phyloP scores from a whole-genome alignment of 1,284 basidiomycete species.

The Cutaneotrichosporon dermatis region DNA sequence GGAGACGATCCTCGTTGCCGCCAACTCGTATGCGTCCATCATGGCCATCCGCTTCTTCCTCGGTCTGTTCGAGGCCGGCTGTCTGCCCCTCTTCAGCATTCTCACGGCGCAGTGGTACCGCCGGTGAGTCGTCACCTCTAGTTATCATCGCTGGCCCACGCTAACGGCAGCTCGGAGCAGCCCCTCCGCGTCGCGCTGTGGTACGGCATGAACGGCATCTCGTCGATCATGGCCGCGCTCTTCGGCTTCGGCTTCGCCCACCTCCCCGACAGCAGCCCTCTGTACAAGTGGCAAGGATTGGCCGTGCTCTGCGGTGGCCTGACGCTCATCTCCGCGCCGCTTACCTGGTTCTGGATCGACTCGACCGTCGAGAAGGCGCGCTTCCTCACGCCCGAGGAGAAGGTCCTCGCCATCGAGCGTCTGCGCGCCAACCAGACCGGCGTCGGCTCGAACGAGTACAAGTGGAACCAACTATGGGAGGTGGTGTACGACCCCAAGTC shows the following conservation, averaged over 20 bases:
- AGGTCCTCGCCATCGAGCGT: constrained; percentile 47
- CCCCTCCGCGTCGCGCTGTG: constrained; percentile 42
- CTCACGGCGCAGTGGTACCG: constrained; percentile 48
- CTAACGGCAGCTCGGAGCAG: constrained; percentile 24
- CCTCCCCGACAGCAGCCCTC: constrained; percentile 26
- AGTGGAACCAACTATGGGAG: constrained; percentile 46
- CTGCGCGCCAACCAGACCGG: constrained; percentile 50
- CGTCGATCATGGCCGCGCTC: constrained; percentile 29
- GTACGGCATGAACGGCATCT: constrained; percentile 47
- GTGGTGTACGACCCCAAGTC: constrained; percentile 44
- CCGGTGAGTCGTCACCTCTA: constrained; percentile 25
- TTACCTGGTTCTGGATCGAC: constrained; percentile 42
- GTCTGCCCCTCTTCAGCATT: constrained; percentile 46
- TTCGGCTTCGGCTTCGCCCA: constrained; percentile 13
- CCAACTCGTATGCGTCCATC: constrained; percentile 28
- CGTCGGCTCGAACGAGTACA: constrained; percentile 42
- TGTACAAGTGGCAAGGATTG: constrained; percentile 41
- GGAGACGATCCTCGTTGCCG: constrained; percentile 36
- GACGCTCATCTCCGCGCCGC: constrained; percentile 43
- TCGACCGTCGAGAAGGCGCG: constrained; percentile 41
- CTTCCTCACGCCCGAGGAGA: constrained; percentile 46
- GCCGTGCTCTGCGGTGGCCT: constrained; percentile 46
- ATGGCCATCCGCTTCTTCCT: constrained; percentile 44
- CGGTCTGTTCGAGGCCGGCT: constrained; percentile 48
- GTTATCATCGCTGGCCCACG: background rate